phyloP scores from a whole-genome alignment of 208 protist species.

The Trypanosoma melophagium region DNA sequence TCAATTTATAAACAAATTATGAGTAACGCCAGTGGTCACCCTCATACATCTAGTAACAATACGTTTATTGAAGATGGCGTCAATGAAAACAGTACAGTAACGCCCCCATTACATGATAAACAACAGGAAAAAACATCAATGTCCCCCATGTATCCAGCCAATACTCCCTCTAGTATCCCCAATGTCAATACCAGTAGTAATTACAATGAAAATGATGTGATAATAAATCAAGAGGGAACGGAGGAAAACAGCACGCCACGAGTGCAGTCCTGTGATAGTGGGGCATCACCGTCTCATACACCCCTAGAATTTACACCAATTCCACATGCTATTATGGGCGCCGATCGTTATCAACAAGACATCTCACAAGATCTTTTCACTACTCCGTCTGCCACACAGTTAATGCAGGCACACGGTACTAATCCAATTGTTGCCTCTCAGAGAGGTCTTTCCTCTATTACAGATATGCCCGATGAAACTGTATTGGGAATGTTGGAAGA shows the following conservation, averaged over 20 bases:
- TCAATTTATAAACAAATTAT: no score
- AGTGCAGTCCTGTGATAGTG: no score
- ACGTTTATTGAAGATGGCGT: neutral
- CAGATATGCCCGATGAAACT: neutral
- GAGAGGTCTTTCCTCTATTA: neutral
- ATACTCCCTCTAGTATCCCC: neutral
- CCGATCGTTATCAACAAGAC: no score
- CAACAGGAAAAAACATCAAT: no score
- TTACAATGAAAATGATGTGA: neutral
- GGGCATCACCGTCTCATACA: no score
- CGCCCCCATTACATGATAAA: neutral
- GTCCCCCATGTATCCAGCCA: neutral
- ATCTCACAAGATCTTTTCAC: no score
- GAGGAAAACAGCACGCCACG: no score
- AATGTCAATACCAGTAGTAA: neutral
- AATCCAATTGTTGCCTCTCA: neutral
- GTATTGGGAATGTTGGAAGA: neutral
- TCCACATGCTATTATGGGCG: no score
- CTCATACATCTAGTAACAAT: slow-evolving; percentile 9
- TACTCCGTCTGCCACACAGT: no score
- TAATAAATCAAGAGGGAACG: no score
- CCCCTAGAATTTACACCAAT: no score
- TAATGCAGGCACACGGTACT: neutral
- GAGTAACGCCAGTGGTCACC: no score
- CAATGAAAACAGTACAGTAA: neutral